A percentile compares a stretch with the other conserved stretches of the same genome.
Evolutionary conservation across 2,329 filamentous ascomycete genomes (phyloP).

Genomic region (Aureobasidium sp.): DNA sequence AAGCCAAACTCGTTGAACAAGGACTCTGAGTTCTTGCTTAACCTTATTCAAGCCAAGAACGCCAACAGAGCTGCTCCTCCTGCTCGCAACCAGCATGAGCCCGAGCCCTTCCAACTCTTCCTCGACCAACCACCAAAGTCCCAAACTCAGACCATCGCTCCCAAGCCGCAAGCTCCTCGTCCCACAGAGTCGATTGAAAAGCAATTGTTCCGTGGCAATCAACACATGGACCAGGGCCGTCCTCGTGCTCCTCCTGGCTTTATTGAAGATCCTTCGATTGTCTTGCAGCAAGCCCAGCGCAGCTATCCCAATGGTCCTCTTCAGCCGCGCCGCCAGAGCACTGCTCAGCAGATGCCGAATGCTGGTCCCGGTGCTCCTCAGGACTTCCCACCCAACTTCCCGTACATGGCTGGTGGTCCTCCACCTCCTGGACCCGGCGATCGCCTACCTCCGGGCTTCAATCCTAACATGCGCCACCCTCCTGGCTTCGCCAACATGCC

Average conservation of each 20-base stretch:
- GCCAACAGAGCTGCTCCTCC: slow-evolving; percentile 31
- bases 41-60: slow-evolving; percentile 59
- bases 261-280: slow-evolving; percentile 26
- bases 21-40: slow-evolving; percentile 79
- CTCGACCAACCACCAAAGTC: slow-evolving; percentile 24
- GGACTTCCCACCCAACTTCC: slow-evolving; percentile 14
- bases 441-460: slow-evolving; percentile 24
- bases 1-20: slow-evolving; percentile 41
- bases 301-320: slow-evolving; percentile 23
- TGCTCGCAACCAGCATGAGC: slow-evolving; percentile 24
- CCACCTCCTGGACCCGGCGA: slow-evolving; percentile 12
- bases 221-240: slow-evolving; percentile 16
- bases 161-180: slow-evolving; percentile 29
- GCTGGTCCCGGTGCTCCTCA: slow-evolving; percentile 9
- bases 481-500: slow-evolving; percentile 27
- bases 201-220: slow-evolving; percentile 23
- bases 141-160: slow-evolving; percentile 27
- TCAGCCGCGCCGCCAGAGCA: slow-evolving; percentile 22
- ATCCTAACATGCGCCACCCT: slow-evolving; percentile 26
- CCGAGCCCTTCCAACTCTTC: slow-evolving; percentile 31
- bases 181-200: slow-evolving; percentile 31
- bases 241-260: slow-evolving; percentile 29
- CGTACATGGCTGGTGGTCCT: not conserved
- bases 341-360: slow-evolving; percentile 10
- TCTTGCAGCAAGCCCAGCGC: slow-evolving; percentile 26